A percentile compares a stretch with the other conserved stretches of the same genome.
Conservation (phyloP, 768 basidiomycete genomes). For the Lentinula raphanica region DNA sequence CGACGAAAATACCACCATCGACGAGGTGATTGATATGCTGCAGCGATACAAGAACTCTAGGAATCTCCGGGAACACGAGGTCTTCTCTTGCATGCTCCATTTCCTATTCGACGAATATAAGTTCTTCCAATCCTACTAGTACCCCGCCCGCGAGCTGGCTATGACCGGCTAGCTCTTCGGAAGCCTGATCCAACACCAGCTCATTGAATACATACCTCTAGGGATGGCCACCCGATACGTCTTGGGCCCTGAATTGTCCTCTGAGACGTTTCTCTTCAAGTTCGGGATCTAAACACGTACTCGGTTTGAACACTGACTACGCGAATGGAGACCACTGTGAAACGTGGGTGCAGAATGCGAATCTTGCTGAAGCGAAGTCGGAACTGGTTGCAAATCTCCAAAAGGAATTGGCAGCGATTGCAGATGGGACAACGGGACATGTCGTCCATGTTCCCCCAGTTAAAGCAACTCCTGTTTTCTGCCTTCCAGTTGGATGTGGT, state of each 20-base stretch:
- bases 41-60: slow-evolving; percentile 80
- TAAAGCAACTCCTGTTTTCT: slow-evolving; percentile 58
- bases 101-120: slow-evolving; percentile 99
- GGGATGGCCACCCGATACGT: slow-evolving; percentile 97
- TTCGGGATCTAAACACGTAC: slow-evolving; percentile 90
- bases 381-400: slow-evolving; percentile 71
- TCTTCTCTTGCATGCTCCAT: slow-evolving; percentile 99
- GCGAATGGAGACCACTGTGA: slow-evolving; percentile 93
- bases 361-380: slow-evolving; percentile 80
- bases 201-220: slow-evolving; percentile 91
- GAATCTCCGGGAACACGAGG: slow-evolving; percentile 84
- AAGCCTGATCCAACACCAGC: slow-evolving; percentile 87
- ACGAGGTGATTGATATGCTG: slow-evolving; percentile 87
- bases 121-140: slow-evolving; percentile 96
- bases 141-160: slow-evolving; percentile 86
- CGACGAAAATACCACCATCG: slow-evolving; percentile 88
- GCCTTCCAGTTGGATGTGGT: slow-evolving; percentile 70
- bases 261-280: slow-evolving; percentile 90
- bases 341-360: slow-evolving; percentile 80
- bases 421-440: slow-evolving; percentile 30
- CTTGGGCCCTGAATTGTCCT: slow-evolving; percentile 84
- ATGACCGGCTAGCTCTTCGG: slow-evolving; percentile 98
- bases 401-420: slow-evolving; percentile 57
- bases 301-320: slow-evolving; percentile 80
- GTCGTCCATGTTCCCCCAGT: slow-evolving; percentile 15